Conservation (phyloP, 2,329 filamentous ascomycete genomes). For the Xylariaceae sp. region DNA sequence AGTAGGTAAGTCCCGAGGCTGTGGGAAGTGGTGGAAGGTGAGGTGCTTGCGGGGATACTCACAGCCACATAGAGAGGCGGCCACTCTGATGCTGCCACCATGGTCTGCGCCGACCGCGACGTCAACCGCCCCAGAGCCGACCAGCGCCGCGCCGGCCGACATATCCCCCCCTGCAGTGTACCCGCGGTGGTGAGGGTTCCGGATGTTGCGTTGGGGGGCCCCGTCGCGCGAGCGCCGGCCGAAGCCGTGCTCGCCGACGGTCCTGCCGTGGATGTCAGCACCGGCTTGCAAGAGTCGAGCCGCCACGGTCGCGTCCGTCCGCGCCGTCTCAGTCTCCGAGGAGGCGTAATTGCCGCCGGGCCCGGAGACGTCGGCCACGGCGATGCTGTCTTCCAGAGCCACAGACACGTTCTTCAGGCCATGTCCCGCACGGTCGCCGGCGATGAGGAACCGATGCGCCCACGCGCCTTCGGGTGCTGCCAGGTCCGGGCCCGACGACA, state of each 20-base stretch:
- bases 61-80: constrained; percentile 30
- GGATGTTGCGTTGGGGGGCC: constrained; percentile 35
- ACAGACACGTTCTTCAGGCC: constrained; percentile 32
- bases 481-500: constrained; percentile 28
- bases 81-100: constrained; percentile 38
- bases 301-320: constrained; percentile 46
- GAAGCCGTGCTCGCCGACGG: constrained; percentile 47
- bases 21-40: too few relatives aligned
- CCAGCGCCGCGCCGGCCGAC: constrained; percentile 37
- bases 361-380: constrained; percentile 45
- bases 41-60: neutral
- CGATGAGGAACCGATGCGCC: constrained; percentile 42
- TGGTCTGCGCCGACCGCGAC: constrained; percentile 41
- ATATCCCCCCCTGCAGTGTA: constrained; percentile 44
- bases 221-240: constrained; percentile 40
- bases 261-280: constrained; percentile 40
- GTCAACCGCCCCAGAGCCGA: constrained; percentile 35
- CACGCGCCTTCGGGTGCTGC: constrained; percentile 41
- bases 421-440: constrained; percentile 24
- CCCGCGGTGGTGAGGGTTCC: constrained; percentile 36
- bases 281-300: constrained; percentile 42
- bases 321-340: constrained; percentile 40
- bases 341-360: constrained; percentile 44
- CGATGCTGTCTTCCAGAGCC: constrained; percentile 47
- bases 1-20: neutral